Conservation (phyloP, 169 alveolate species). For the Plasmodium ovale region DNA sequence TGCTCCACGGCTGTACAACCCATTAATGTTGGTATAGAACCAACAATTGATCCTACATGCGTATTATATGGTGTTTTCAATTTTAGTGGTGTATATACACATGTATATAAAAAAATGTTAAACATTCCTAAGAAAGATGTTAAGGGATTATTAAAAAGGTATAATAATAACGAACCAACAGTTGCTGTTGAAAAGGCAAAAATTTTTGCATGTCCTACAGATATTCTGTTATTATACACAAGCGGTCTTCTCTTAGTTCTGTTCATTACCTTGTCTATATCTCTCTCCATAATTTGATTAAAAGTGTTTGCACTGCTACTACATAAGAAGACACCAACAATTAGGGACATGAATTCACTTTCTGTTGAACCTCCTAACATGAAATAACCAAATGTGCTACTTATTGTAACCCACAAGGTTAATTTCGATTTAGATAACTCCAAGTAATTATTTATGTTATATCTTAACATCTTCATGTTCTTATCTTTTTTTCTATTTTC, state of each 20-base stretch:
- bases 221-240: conserved; percentile 24
- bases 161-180: conserved; percentile 23
- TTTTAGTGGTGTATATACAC: conserved; percentile 71
- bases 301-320: conserved; percentile 85
- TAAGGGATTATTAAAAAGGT: conserved; percentile 56
- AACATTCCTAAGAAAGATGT: conserved; percentile 43
- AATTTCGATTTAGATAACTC: conserved; percentile 80
- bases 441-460: conserved; percentile 9
- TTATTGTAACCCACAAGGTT: conserved; percentile 86
- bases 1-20: conserved; percentile 86
- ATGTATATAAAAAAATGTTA: conserved; percentile 60
- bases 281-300: conserved; percentile 84
- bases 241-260: conserved; percentile 84
- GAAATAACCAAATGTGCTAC: conserved; percentile 85
- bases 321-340: conserved; percentile 82
- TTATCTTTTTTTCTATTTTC: neutral
- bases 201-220: conserved; percentile 54
- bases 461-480: neutral
- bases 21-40: conserved; percentile 86
- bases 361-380: conserved; percentile 76
- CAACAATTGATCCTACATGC: conserved; percentile 87
- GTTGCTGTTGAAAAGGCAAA: conserved; percentile 56
- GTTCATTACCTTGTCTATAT: conserved; percentile 81
- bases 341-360: conserved; percentile 11
- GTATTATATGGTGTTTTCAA: conserved; percentile 83